Conservation (phyloP, 768 basidiomycete species). For the Mycena galericulata region DNA sequence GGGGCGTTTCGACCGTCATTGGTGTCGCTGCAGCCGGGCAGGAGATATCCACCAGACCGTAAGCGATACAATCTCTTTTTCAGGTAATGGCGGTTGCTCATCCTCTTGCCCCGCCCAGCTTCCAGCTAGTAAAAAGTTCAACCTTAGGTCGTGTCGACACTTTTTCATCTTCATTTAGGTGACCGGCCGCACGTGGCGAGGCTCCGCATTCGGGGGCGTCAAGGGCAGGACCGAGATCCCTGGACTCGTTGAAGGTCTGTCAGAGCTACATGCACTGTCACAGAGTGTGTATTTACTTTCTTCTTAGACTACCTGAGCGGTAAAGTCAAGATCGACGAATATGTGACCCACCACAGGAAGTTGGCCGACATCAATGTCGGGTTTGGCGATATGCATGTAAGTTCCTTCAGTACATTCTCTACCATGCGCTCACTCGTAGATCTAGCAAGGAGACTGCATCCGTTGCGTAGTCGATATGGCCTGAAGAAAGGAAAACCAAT, state of each 20-base stretch:
- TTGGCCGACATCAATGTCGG: slow-evolving; percentile 86
- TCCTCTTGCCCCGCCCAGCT: slow-evolving; percentile 44
- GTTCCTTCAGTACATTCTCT: slow-evolving; percentile 44
- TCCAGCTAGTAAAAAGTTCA: slow-evolving; percentile 61
- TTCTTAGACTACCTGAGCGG: slow-evolving; percentile 81
- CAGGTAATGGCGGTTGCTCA: slow-evolving; percentile 5
- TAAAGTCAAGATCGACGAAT: slow-evolving; percentile 93
- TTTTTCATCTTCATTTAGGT: slow-evolving; percentile 61
- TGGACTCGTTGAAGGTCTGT: slow-evolving; percentile 91
- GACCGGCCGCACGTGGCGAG: slow-evolving; percentile 95
- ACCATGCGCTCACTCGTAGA: background rate
- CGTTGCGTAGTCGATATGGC: slow-evolving; percentile 95
- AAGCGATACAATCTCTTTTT: slow-evolving; percentile 43
- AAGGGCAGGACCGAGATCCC: slow-evolving; percentile 97
- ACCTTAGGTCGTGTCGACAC: slow-evolving; percentile 24
- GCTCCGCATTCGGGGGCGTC: slow-evolving; percentile 96
- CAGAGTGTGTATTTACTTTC: slow-evolving; percentile 3
- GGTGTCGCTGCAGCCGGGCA: slow-evolving; percentile 98
- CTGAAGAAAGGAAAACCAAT: slow-evolving; percentile 42
- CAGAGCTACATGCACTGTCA: slow-evolving; percentile 4
- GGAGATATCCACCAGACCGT: slow-evolving; percentile 93
- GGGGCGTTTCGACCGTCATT: slow-evolving; percentile 96
- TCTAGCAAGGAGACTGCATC: slow-evolving; percentile 87
- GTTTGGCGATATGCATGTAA: slow-evolving; percentile 97
- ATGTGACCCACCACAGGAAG: slow-evolving; percentile 88